Base-by-base conservation (phyloP, 257 asterid genomes). In the Penstemon barbatus region DNA sequence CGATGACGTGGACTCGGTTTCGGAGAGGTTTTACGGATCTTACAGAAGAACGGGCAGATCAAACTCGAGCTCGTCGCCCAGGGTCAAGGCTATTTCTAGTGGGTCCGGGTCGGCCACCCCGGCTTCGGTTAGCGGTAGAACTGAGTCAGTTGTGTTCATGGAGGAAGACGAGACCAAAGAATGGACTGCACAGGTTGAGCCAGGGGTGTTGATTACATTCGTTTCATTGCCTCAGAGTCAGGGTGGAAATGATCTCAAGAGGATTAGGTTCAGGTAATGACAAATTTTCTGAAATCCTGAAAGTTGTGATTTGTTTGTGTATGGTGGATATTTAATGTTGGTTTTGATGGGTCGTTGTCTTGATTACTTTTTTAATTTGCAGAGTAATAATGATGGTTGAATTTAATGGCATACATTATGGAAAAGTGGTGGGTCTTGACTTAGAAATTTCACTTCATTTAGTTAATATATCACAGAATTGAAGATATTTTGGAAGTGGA, bases 131-230 rank as follows among this genome's bases (percentile, higher is more conserved):
- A 93, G 99, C 70, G 88, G 91, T 37, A 79, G 97, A 67, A 83
- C 87, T 1, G 97, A 91, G 72, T 83, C 97, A 0, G 82, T 74
- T 7, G 80, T 79, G 75, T 89, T 86, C 71, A 72, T 84, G 90
- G 97, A 89, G 74, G 97, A 91, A 60, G 94, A 89, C 57, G 97
- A 89, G 81, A 78, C 86, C 5, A 91, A 87, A 73, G 99, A 90
- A 57, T 93, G 99, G 99, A 90, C 89, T 48, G 99, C 99, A 54
- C 99, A 94, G 79, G 97, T 89, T 51, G 99, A 94, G 79, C 97
- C 99, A 0, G 97, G 99, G 18, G 99, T 94, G 60, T 75, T 89
- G 25, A 94, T 94, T 77, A 87, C 99, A 1, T 91, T 94, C 58
- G 83, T 94, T 72, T 84, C 97, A 1, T 81, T 89, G 78, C 90